Conservation (phyloP, 1,139 yeast genomes). For the Wickerhamomyces sp. region DNA sequence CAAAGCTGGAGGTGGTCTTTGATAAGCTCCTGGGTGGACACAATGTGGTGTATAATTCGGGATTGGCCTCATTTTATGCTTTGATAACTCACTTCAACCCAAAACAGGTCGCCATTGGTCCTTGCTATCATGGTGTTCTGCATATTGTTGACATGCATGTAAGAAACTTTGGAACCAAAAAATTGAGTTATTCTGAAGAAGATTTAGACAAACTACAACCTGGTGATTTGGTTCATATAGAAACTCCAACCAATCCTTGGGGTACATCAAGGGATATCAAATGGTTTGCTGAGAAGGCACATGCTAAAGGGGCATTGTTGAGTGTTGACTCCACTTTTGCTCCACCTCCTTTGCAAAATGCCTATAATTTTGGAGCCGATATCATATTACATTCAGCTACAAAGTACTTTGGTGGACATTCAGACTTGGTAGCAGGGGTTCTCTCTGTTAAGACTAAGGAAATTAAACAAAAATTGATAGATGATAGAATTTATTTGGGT, state of each 20-base stretch:
- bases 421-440: conserved; percentile 84
- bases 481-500: conserved; percentile 68
- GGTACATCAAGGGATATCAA: conserved; percentile 66
- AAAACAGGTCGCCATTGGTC: conserved; percentile 66
- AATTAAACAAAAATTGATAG: conserved; percentile 40
- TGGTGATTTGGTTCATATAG: conserved; percentile 82
- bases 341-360: conserved; percentile 85
- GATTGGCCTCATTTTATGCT: conserved; percentile 78
- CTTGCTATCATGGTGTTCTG: conserved; percentile 82
- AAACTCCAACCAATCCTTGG: conserved; percentile 84
- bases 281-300: conserved; percentile 63
- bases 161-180: conserved; percentile 56
- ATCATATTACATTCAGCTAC: conserved; percentile 87
- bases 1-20: conserved; percentile 65
- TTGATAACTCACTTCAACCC: conserved; percentile 71
- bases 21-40: conserved; percentile 51
- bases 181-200: conserved; percentile 46
- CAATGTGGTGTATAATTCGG: conserved; percentile 68
- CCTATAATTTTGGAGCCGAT: conserved; percentile 79
- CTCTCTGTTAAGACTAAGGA: conserved; percentile 55
- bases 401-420: conserved; percentile 89
- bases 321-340: conserved; percentile 87
- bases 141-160: conserved; percentile 61
- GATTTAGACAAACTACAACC: conserved; percentile 44
- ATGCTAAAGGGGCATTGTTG: conserved; percentile 61